Conservation (phyloP, 805 yeast genomes). For the Teunomyces aglyptinius region DNA sequence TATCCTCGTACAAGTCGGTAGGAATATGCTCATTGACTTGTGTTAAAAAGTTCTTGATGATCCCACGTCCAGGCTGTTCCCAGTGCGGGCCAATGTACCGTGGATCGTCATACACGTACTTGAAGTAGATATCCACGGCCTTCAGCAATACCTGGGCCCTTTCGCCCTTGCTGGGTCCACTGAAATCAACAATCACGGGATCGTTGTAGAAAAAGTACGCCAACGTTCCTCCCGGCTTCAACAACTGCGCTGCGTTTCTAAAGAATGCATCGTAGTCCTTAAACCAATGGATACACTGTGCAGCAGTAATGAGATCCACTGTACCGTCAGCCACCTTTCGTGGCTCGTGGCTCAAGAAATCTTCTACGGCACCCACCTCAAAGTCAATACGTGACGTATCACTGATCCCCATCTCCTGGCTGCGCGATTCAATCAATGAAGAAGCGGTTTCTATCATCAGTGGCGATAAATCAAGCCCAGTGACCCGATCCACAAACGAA, state of each 20-base stretch:
- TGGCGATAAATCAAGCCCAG: conserved; percentile 48
- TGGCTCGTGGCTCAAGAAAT: conserved; percentile 16
- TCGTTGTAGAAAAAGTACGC: conserved; percentile 45
- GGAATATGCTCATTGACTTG: conserved; percentile 47
- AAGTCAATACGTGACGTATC: conserved; percentile 29
- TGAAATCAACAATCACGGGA: conserved; percentile 32
- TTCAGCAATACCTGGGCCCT: conserved; percentile 15
- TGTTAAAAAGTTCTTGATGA: conserved; percentile 45
- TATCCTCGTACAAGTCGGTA: conserved; percentile 37
- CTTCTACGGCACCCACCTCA: conserved; percentile 32
- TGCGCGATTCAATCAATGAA: conserved; percentile 21
- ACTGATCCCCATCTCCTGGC: conserved; percentile 22
- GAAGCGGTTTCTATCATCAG: conserved; percentile 48
- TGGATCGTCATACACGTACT: conserved; percentile 43
- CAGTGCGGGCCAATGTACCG: conserved; percentile 64
- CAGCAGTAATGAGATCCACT: conserved; percentile 40
- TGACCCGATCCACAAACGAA: conserved; percentile 33
- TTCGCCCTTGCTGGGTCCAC: conserved; percentile 15
- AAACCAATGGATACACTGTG: conserved; percentile 45
- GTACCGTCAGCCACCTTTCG: conserved; percentile 16
- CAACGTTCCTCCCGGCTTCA: conserved; percentile 41
- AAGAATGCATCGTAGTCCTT: conserved; percentile 30
- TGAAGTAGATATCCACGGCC: conserved; percentile 30
- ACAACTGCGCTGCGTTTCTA: conserved; percentile 32
- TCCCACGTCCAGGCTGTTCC: conserved; percentile 79